Percentiles rank a stretch among this genome's conserved stretches.
phyloP scores from a whole-genome alignment of 805 yeast genomes.

The Lipomyces spencermartinsiae region DNA sequence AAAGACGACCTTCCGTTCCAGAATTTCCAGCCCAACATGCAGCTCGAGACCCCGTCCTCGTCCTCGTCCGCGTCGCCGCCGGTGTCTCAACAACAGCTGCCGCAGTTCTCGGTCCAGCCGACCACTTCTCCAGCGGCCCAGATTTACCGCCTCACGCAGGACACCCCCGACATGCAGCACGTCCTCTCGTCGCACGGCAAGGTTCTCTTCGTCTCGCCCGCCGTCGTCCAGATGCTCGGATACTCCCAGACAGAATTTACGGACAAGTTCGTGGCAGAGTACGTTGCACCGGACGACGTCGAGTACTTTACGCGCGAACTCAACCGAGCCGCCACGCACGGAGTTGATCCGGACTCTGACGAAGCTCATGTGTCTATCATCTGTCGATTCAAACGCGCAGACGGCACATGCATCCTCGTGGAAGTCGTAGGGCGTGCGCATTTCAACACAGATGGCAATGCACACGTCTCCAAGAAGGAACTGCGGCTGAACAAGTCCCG shows the following conservation, averaged over 20 bases:
- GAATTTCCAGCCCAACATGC: background rate
- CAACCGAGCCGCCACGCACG: slow-evolving; percentile 26
- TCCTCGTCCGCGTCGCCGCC: slow-evolving; percentile 9
- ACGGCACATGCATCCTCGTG: slow-evolving; percentile 16
- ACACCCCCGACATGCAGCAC: slow-evolving; percentile 23
- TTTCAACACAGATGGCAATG: slow-evolving; percentile 9
- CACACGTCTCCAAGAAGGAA: background rate
- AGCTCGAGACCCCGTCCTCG: slow-evolving; percentile 8
- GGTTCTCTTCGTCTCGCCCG: slow-evolving; percentile 32
- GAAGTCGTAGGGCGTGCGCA: slow-evolving; percentile 30
- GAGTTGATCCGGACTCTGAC: slow-evolving; percentile 4
- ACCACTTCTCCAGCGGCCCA: background rate
- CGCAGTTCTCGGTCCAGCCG: background rate
- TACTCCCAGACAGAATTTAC: slow-evolving; percentile 28
- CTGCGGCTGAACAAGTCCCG: slow-evolving; percentile 2
- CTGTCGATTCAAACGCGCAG: slow-evolving; percentile 22
- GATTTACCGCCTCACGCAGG: slow-evolving; percentile 11
- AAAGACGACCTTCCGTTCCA: background rate
- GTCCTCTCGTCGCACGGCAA: slow-evolving; percentile 26
- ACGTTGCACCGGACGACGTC: slow-evolving; percentile 31
- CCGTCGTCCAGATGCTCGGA: slow-evolving; percentile 31
- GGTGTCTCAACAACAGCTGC: slow-evolving; percentile 5
- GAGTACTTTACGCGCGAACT: slow-evolving; percentile 27
- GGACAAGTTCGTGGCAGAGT: slow-evolving; percentile 24
- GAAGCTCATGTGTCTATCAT: slow-evolving; percentile 17